Base-by-base conservation (phyloP, 2,329 filamentous ascomycete genomes). In the Penicillium sp. region DNA sequence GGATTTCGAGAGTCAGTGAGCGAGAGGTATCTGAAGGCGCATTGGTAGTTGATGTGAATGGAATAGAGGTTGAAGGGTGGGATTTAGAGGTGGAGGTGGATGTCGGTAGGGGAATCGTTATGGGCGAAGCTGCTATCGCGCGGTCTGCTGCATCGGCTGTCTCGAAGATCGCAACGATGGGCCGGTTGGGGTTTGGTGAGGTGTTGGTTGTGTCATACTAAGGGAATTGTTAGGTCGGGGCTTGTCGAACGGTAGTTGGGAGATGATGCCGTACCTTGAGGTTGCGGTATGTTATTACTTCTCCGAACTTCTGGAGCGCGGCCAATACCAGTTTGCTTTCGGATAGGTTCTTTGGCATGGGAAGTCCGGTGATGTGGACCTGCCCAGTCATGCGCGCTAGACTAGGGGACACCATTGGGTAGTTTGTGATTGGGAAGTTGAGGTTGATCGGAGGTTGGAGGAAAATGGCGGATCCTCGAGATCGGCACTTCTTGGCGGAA, bases 261-360 rank as follows among this genome's bases (percentile, higher is more conserved):
- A 47, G 34, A 26, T 16, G 22, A 10, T 16, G 10, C 42, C 49
- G 22, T 61, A 76, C 73, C 61, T 69, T 72, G 14, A 72, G 54
- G 53, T 73, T 75, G 32, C 69, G 64, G 59, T 75, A 77, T 24
- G 69, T 70, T 10, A 67, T 61, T 8, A 77, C 73, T 60, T 76
- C 74, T 20, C 75, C 75, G 62, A 73, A 76, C 63, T 73, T 72
- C 58, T 76, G 74, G 18, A 77, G 62, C 7, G 71, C 69, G 39
- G 66, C 60, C 20, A 76, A 67, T 26, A 77, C 60, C 18, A 66
- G 62, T 56, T 66, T 68, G 57, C 71, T 73, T 54, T 76, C 72
- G 20, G 62, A 50, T 7, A 76, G 53, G 32, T 59, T 70, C 24
- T 61, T 65, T 14, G 71, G 67, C 5, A 61, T 45, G 0, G 72